phyloP scores from a whole-genome alignment of 257 asterid genomes.

The Fraxinus cuspidata region DNA sequence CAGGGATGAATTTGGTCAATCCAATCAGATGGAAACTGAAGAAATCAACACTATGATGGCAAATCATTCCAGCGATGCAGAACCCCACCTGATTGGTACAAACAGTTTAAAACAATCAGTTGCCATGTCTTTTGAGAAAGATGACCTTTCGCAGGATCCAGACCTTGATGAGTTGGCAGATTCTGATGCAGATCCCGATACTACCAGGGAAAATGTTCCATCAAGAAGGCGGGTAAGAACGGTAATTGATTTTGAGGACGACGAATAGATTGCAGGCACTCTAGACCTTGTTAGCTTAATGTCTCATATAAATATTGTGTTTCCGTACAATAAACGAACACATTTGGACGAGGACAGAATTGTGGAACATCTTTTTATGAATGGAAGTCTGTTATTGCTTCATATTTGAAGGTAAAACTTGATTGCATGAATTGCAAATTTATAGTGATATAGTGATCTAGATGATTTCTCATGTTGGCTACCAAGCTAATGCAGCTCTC shows the following conservation, averaged over 20 bases:
- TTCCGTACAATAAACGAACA: neutral
- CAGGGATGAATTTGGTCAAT: slow-evolving; percentile 45
- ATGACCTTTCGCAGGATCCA: slow-evolving; percentile 27
- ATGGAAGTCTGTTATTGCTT: neutral
- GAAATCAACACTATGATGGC: slow-evolving; percentile 18
- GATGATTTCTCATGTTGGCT: neutral
- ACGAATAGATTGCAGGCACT: slow-evolving; percentile 37
- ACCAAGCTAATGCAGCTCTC: neutral
- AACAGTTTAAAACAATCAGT: slow-evolving; percentile 28
- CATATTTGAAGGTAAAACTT: neutral
- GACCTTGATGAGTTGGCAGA: slow-evolving; percentile 41
- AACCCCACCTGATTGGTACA: slow-evolving; percentile 29
- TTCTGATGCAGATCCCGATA: slow-evolving; percentile 37
- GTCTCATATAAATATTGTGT: neutral
- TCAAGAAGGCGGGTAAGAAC: slow-evolving; percentile 70
- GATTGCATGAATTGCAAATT: neutral
- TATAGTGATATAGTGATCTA: neutral
- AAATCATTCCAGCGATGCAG: slow-evolving; percentile 26
- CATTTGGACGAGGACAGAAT: neutral
- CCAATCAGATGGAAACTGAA: slow-evolving; percentile 29
- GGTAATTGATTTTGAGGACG: slow-evolving; percentile 79
- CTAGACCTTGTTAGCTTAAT: neutral
- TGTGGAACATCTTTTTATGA: neutral
- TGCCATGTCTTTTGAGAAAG: slow-evolving; percentile 14
- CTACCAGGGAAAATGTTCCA: slow-evolving; percentile 32